Conservation (phyloP, 2,329 filamentous ascomycete species). For the Hymenoscyphus repandus region DNA sequence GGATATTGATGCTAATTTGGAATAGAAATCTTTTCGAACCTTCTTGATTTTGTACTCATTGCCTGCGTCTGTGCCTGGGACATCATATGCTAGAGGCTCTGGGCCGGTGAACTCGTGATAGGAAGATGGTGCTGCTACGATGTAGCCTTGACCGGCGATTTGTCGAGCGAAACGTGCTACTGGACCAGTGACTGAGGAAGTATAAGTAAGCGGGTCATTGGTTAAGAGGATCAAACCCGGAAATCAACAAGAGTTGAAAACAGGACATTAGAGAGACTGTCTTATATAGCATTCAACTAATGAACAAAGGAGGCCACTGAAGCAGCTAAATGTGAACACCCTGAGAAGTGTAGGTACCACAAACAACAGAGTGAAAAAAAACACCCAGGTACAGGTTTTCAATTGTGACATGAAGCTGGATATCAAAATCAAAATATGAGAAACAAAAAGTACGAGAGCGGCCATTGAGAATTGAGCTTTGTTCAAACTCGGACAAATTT, state of each 20-base stretch:
- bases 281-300: too few species aligned
- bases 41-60: constrained; percentile 84
- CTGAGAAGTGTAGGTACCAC: too few species aligned
- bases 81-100: constrained; percentile 79
- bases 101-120: constrained; percentile 93
- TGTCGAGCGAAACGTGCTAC: constrained; percentile 86
- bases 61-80: constrained; percentile 77
- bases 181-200: constrained; percentile 70
- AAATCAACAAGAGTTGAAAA: neutral
- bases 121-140: constrained; percentile 82
- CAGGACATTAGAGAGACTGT: too few species aligned
- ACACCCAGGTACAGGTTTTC: too few species aligned
- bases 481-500: neutral
- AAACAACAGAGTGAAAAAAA: too few species aligned
- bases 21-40: constrained; percentile 30
- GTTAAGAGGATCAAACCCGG: neutral
- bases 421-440: neutral
- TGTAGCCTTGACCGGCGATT: constrained; percentile 89
- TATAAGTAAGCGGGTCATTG: neutral
- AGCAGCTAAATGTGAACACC: too few species aligned
- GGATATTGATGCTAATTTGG: neutral
- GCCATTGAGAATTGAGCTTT: neutral
- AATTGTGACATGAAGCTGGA: too few species aligned
- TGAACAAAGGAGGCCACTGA: too few species aligned
- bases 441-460: neutral